Evolutionary conservation across 805 yeast genomes (phyloP).

Genomic region (Candida michaelii): DNA sequence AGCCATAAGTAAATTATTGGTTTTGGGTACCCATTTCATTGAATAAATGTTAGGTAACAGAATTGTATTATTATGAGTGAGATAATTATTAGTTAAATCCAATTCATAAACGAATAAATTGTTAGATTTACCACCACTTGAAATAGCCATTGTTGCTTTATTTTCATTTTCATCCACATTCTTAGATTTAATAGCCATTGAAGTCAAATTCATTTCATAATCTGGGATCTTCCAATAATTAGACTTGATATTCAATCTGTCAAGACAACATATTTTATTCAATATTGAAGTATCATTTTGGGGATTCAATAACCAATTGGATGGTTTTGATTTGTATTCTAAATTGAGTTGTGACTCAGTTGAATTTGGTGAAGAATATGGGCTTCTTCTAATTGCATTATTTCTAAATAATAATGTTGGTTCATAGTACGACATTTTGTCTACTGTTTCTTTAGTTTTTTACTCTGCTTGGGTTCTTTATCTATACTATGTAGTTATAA

Average conservation of each 20-base stretch:
- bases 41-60: slow-evolving; percentile 55
- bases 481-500: no score
- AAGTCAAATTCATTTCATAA: slow-evolving; percentile 43
- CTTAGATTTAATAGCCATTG: slow-evolving; percentile 31
- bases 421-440: slow-evolving; percentile 31
- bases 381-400: slow-evolving; percentile 36
- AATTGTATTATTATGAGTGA: slow-evolving; percentile 61
- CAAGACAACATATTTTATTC: slow-evolving; percentile 41
- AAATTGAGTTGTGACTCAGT: slow-evolving; percentile 12
- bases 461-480: neutral
- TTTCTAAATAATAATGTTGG: slow-evolving; percentile 44
- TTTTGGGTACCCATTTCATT: slow-evolving; percentile 51
- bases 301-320: slow-evolving; percentile 32
- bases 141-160: slow-evolving; percentile 48
- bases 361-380: slow-evolving; percentile 21
- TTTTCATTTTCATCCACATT: slow-evolving; percentile 9
- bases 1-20: slow-evolving; percentile 49
- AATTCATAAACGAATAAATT: slow-evolving; percentile 55
- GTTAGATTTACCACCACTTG: slow-evolving; percentile 45
- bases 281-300: slow-evolving; percentile 33
- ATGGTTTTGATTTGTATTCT: slow-evolving; percentile 7
- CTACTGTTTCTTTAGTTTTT: neutral
- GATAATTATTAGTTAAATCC: slow-evolving; percentile 35
- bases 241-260: slow-evolving; percentile 41
- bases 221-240: slow-evolving; percentile 49